Conservation (phyloP, 2,329 filamentous ascomycete genomes). For the Aspergillus alliaceus region DNA sequence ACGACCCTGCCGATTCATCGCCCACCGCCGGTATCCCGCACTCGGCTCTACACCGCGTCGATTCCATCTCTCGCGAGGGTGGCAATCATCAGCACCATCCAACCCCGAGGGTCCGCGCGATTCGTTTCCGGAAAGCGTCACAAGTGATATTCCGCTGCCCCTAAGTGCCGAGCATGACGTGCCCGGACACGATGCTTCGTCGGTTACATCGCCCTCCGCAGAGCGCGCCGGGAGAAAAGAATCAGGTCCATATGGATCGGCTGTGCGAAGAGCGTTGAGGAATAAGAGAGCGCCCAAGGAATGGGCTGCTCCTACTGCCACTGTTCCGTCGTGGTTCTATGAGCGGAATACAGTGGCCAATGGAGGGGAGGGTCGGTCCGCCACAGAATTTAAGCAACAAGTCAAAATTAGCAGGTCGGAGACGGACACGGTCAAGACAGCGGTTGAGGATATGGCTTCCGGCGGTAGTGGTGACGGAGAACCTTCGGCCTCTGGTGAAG, state of each 20-base stretch:
- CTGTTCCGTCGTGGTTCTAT: conserved; percentile 40
- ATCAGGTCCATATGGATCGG: conserved; percentile 40
- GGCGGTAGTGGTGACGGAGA: conserved; percentile 27
- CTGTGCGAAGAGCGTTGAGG: conserved; percentile 39
- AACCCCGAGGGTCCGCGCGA: conserved; percentile 28
- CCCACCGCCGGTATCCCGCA: conserved; percentile 36
- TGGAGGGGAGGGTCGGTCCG: conserved; percentile 10
- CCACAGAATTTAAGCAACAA: conserved; percentile 18
- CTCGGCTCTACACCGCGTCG: conserved; percentile 25
- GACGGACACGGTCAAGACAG: conserved; percentile 15
- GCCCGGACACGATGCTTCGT: conserved; percentile 13
- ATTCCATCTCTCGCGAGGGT: conserved; percentile 34
- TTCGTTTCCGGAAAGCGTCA: conserved; percentile 19
- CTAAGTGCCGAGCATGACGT: conserved; percentile 16
- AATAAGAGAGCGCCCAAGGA: conserved; percentile 30
- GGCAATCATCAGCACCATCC: conserved; percentile 27
- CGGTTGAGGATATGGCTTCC: conserved; percentile 11
- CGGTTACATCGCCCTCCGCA: conserved; percentile 10
- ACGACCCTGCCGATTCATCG: conserved; percentile 39
- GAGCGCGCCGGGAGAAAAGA: conserved; percentile 24
- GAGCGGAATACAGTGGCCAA: conserved; percentile 35
- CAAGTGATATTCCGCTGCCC: conserved; percentile 22
- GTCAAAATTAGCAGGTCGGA: conserved; percentile 28
- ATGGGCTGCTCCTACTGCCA: conserved; percentile 18
- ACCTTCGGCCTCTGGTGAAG: conserved; percentile 18